phyloP scores from a whole-genome alignment of 345 rosid genomes.

The Microcos paniculata region DNA sequence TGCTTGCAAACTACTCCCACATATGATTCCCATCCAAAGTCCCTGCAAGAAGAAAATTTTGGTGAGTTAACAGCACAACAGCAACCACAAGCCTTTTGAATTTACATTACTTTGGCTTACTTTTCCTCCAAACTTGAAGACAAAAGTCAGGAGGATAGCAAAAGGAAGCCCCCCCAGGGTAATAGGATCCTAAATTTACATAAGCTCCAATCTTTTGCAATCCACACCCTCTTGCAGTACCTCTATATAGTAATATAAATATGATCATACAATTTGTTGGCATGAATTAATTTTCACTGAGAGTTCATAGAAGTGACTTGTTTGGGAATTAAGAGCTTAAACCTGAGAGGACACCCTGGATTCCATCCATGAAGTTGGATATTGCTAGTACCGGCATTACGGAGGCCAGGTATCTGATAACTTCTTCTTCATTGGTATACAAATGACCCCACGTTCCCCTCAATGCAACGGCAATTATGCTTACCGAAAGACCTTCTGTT shows the following conservation, averaged over 20 bases:
- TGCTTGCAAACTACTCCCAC: slow-evolving; percentile 39
- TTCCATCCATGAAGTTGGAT: slow-evolving; percentile 47
- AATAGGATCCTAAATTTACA: slow-evolving; percentile 36
- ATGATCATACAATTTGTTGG: neutral
- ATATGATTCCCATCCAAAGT: slow-evolving; percentile 40
- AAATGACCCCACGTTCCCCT: slow-evolving; percentile 26
- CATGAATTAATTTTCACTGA: too few species aligned
- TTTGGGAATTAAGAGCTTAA: neutral
- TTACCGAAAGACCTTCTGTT: slow-evolving; percentile 20
- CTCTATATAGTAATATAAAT: slow-evolving; percentile 13
- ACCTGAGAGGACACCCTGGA: slow-evolving; percentile 41
- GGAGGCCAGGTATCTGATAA: slow-evolving; percentile 24
- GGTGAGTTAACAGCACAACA: neutral
- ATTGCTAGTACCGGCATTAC: slow-evolving; percentile 33
- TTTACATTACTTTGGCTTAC: neutral
- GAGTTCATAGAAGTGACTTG: neutral
- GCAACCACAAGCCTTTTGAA: neutral
- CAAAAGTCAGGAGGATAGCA: slow-evolving; percentile 28
- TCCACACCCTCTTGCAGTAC: slow-evolving; percentile 43
- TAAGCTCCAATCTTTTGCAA: slow-evolving; percentile 34
- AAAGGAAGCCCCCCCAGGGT: slow-evolving; percentile 34
- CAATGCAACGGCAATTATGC: slow-evolving; percentile 10
- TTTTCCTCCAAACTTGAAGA: slow-evolving; percentile 33
- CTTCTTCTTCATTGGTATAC: slow-evolving; percentile 26
- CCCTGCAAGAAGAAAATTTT: slow-evolving; percentile 22